Conservation (phyloP, 805 yeast genomes). For the Myxozyma lipomycoides region DNA sequence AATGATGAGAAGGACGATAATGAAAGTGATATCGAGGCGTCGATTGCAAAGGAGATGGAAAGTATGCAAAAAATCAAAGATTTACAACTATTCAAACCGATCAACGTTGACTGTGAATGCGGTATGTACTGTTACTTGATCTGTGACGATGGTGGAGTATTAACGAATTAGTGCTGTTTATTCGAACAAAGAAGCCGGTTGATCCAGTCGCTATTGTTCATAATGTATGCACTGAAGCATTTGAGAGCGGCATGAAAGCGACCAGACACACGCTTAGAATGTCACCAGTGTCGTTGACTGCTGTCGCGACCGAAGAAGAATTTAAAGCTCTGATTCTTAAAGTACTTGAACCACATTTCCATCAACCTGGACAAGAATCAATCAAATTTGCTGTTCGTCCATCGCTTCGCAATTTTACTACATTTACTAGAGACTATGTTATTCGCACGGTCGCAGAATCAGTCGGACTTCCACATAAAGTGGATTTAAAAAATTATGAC, state of each 20-base stretch:
- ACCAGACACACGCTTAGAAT: constrained; percentile 74
- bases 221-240: constrained; percentile 58
- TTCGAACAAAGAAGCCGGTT: constrained; percentile 74
- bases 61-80: constrained; percentile 47
- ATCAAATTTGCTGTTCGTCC: constrained; percentile 72
- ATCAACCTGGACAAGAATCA: constrained; percentile 38
- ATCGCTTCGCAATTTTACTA: constrained; percentile 70
- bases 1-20: constrained; percentile 31
- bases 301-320: constrained; percentile 67
- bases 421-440: constrained; percentile 66
- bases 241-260: constrained; percentile 46
- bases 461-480: constrained; percentile 72
- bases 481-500: constrained; percentile 76
- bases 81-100: constrained; percentile 48
- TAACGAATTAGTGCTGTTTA: constrained; percentile 57
- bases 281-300: constrained; percentile 74
- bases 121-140: constrained; percentile 53
- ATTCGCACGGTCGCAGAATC: constrained; percentile 66
- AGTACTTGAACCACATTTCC: constrained; percentile 69
- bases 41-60: constrained; percentile 40
- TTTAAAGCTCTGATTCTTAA: constrained; percentile 54
- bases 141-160: too few relatives aligned
- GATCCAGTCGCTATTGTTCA: constrained; percentile 71
- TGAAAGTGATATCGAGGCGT: constrained; percentile 27
- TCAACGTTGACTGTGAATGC: constrained; percentile 73